Percentiles rank a stretch among this genome's conserved stretches.
These are phyloP conservation scores for Xylariaceae sp. DNA, from an alignment of 2,329 filamentous ascomycete species.

Conservation along the genomic window DNA sequence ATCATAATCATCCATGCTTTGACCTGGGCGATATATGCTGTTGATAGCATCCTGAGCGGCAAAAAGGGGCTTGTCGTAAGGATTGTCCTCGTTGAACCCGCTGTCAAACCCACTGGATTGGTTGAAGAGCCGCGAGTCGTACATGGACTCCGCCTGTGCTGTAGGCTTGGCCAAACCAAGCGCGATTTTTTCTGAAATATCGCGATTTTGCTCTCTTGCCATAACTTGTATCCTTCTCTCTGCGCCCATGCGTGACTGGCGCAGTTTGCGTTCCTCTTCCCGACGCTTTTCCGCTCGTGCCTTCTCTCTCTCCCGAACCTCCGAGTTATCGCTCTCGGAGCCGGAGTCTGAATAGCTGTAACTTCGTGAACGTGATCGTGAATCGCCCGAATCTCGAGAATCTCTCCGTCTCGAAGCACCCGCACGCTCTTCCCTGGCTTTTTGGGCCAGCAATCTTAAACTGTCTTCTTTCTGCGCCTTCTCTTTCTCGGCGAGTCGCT, in stretches of 20 bases:
- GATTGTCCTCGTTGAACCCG: constrained; percentile 96
- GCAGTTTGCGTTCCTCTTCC: constrained; percentile 82
- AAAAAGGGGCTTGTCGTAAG: constrained; percentile 95
- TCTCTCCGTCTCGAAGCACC: constrained; percentile 45
- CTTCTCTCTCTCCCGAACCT: constrained; percentile 68
- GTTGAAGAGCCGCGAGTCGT: constrained; percentile 93
- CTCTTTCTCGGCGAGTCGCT: constrained; percentile 92
- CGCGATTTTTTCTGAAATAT: constrained; percentile 95
- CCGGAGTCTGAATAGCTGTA: constrained; percentile 50
- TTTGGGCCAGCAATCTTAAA: constrained; percentile 79
- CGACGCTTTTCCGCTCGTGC: constrained; percentile 70
- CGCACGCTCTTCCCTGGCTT: constrained; percentile 78
- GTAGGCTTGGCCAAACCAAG: constrained; percentile 93
- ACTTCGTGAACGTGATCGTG: constrained; percentile 43
- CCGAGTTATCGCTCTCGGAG: constrained; percentile 60
- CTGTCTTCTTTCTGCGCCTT: constrained; percentile 92
- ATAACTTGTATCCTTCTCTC: constrained; percentile 89
- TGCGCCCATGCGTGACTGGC: constrained; percentile 91
- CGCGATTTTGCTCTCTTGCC: constrained; percentile 90
- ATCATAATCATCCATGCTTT: constrained; percentile 68
- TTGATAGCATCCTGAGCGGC: constrained; percentile 91
- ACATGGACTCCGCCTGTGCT: constrained; percentile 88
- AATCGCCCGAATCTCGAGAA: constrained; percentile 39
- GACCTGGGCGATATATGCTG: constrained; percentile 82
- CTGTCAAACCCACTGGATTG: constrained; percentile 84